phyloP scores from a whole-genome alignment of 352 stramenopile species.

The Globisporangium uncinulatum region DNA sequence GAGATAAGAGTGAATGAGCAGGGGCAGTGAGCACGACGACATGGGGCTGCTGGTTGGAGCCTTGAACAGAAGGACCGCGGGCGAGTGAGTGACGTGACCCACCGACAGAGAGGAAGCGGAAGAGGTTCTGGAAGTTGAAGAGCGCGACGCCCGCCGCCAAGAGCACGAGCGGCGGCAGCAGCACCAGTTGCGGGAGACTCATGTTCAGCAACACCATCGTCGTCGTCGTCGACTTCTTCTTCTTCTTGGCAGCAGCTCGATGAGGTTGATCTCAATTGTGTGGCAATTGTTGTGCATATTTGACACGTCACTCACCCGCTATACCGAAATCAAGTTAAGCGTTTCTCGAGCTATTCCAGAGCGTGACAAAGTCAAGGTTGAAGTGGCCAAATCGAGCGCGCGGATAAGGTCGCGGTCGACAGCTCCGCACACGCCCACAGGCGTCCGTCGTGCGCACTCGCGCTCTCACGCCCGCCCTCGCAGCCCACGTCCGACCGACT shows the following conservation, averaged over 20 bases:
- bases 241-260: not conserved
- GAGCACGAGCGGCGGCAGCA: constrained; percentile 69
- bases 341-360: not conserved
- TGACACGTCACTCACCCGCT: not conserved
- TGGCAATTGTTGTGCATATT: not conserved
- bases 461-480: not conserved
- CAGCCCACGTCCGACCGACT: not conserved
- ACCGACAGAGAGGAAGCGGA: constrained; percentile 61
- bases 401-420: not conserved
- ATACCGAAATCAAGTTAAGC: not conserved
- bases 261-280: not conserved
- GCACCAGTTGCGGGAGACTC: constrained; percentile 52
- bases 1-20: constrained; percentile 1
- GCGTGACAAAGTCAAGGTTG: not conserved
- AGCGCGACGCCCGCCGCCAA: constrained; percentile 59
- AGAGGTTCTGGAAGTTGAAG: constrained; percentile 80
- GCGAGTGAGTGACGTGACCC: constrained; percentile 3
- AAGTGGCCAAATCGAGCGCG: not conserved
- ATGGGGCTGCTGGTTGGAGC: not conserved
- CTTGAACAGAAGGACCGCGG: not conserved
- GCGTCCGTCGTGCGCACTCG: not conserved
- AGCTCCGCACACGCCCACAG: not conserved
- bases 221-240: too few relatives aligned
- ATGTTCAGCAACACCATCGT: constrained; percentile 37
- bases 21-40: not conserved